Evolutionary conservation across 2,329 filamentous ascomycete genomes (phyloP).

Genomic region (Plenodomus biglobosus): DNA sequence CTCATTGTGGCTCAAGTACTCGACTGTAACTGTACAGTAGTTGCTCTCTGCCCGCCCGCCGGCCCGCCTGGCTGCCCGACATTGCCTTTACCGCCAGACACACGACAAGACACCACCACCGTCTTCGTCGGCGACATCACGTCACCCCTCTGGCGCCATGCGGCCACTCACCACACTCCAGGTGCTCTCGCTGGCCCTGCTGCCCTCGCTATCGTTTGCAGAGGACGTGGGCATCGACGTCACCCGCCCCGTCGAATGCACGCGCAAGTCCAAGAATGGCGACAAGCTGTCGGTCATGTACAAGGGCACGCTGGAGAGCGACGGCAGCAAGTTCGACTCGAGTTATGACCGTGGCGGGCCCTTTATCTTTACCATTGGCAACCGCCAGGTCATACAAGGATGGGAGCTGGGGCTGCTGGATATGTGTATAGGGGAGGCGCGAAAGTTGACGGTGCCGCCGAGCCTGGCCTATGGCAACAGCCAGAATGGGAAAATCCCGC

Average conservation of each 20-base stretch:
- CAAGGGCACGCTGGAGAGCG: constrained; percentile 52
- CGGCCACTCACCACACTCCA: constrained; percentile 27
- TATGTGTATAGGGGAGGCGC: constrained; percentile 96
- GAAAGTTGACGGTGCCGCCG: constrained; percentile 85
- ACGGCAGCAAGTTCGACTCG: constrained; percentile 81
- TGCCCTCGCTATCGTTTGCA: constrained; percentile 25
- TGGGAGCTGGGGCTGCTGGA: constrained; percentile 89
- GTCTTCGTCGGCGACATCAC: constrained; percentile 1
- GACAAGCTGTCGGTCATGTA: constrained; percentile 54
- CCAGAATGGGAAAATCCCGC: constrained; percentile 74
- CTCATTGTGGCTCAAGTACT: constrained; percentile 9
- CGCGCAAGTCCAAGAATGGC: constrained; percentile 49
- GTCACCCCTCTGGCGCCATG: constrained; percentile 24
- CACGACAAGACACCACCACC: constrained; percentile 4
- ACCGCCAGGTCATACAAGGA: constrained; percentile 84
- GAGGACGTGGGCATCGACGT: constrained; percentile 46
- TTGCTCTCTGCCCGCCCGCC: too few relatives aligned
- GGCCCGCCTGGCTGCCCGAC: neutral
- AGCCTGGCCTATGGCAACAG: constrained; percentile 78
- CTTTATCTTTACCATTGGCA: constrained; percentile 76
- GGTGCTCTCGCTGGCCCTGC: constrained; percentile 24
- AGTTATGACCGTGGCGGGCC: constrained; percentile 76
- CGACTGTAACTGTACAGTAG: too few relatives aligned
- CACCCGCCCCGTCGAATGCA: constrained; percentile 47
- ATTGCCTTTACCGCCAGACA: constrained; percentile 4